phyloP scores from a whole-genome alignment of 73 alveolate genomes.

The Tetrahymena borealis region DNA sequence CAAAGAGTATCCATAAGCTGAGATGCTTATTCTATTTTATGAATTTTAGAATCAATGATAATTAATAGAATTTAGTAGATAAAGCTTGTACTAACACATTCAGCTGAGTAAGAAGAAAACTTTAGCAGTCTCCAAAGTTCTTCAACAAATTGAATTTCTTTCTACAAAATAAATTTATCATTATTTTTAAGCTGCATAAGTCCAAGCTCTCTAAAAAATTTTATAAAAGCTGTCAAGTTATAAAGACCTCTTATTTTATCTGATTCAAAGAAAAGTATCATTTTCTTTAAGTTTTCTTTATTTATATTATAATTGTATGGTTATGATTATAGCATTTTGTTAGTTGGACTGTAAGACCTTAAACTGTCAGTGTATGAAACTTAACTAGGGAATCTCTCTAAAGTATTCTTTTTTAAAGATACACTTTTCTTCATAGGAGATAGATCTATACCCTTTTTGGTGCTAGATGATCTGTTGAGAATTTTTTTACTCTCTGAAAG shows the following conservation, averaged over 20 bases:
- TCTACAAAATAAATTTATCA: background rate
- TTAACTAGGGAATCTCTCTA: background rate
- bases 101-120: background rate
- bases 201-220: background rate
- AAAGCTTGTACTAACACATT: background rate
- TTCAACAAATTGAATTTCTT: background rate
- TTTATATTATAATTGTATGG: background rate
- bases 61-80: background rate
- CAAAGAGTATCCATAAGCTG: background rate
- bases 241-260: background rate
- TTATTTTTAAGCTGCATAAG: background rate
- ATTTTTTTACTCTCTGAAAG: background rate
- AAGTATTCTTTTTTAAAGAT: background rate
- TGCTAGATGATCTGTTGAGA: background rate
- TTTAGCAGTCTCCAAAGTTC: background rate
- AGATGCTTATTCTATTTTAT: background rate
- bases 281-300: background rate
- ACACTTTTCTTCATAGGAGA: background rate
- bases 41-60: background rate
- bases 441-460: background rate
- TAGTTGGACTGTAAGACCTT: background rate
- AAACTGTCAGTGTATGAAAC: background rate
- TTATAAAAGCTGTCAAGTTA: background rate
- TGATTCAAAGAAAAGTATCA: background rate
- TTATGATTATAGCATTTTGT: background rate